Evolutionary conservation across 2,329 filamentous ascomycete species (phyloP).

Genomic region (Fusarium lateritium): DNA sequence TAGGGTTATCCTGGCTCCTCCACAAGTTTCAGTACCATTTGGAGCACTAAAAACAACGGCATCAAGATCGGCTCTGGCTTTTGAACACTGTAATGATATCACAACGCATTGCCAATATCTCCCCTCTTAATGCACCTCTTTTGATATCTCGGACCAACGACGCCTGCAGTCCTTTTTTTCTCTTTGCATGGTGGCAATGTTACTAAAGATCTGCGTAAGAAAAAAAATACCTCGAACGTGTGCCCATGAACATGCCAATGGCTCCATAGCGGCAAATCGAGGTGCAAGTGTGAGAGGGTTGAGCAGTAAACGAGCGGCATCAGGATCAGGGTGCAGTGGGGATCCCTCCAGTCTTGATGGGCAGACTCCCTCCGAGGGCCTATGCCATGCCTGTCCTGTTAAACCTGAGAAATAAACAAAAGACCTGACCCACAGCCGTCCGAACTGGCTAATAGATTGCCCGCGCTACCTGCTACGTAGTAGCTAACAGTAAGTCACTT

Average conservation of each 20-base stretch:
- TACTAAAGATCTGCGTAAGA: slow-evolving; percentile 33
- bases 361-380: slow-evolving; percentile 40
- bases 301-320: slow-evolving; percentile 38
- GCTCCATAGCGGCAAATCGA: slow-evolving; percentile 46
- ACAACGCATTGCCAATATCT: slow-evolving; percentile 28
- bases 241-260: slow-evolving; percentile 38
- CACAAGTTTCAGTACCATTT: slow-evolving; percentile 45
- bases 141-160: slow-evolving; percentile 21
- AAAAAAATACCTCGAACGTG: slow-evolving; percentile 40
- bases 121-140: slow-evolving; percentile 11
- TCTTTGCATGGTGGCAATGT: slow-evolving; percentile 35
- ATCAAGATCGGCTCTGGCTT: slow-evolving; percentile 43
- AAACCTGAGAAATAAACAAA: slow-evolving; percentile 42
- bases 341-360: slow-evolving; percentile 39
- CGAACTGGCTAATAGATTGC: slow-evolving; percentile 32
- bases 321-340: slow-evolving; percentile 45
- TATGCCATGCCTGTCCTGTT: slow-evolving; percentile 3
- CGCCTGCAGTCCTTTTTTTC: slow-evolving; percentile 7
- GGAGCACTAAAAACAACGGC: slow-evolving; percentile 43
- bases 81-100: slow-evolving; percentile 36
- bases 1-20: slow-evolving; percentile 52
- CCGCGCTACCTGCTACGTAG: slow-evolving; percentile 21
- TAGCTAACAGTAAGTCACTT: slow-evolving; percentile 18
- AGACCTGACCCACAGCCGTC: slow-evolving; percentile 42
- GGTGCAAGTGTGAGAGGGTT: slow-evolving; percentile 38